phyloP scores from a whole-genome alignment of 1,284 basidiomycete species.

The Ganoderma sp. region DNA sequence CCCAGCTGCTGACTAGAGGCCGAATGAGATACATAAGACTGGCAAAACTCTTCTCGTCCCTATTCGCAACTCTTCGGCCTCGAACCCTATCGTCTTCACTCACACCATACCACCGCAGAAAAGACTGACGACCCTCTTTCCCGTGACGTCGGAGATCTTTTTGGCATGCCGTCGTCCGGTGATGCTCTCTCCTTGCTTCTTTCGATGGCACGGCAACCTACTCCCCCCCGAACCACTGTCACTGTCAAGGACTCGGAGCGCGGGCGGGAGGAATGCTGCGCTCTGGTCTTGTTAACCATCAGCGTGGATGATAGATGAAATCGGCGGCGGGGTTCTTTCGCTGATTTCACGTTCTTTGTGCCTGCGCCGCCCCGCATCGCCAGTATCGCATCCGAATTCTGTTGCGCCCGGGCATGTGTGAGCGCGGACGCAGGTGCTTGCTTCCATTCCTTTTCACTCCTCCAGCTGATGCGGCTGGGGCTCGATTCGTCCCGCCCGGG shows the following conservation, averaged over 20 bases:
- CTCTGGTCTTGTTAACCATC: background rate
- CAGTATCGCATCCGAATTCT: background rate
- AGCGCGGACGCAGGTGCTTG: background rate
- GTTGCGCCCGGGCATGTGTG: background rate
- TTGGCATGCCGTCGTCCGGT: background rate
- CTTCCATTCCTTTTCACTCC: background rate
- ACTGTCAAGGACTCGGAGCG: no score
- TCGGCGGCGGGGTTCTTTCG: background rate
- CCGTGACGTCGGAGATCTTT: background rate
- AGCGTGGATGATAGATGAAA: background rate
- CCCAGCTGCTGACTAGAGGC: background rate
- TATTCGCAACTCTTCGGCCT: background rate
- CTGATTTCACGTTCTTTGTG: background rate
- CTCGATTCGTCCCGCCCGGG: background rate
- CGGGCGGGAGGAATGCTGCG: background rate
- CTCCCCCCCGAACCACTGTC: background rate
- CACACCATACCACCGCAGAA: no score
- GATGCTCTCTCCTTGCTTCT: background rate
- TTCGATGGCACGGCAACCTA: background rate
- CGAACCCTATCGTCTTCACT: no score
- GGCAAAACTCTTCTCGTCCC: background rate
- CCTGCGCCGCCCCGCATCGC: background rate
- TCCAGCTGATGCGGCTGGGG: background rate
- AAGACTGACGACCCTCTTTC: background rate
- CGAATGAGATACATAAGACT: background rate